Evolutionary conservation across 768 basidiomycete species (phyloP).

Genomic region (Brasilioporus rufonigricans): DNA sequence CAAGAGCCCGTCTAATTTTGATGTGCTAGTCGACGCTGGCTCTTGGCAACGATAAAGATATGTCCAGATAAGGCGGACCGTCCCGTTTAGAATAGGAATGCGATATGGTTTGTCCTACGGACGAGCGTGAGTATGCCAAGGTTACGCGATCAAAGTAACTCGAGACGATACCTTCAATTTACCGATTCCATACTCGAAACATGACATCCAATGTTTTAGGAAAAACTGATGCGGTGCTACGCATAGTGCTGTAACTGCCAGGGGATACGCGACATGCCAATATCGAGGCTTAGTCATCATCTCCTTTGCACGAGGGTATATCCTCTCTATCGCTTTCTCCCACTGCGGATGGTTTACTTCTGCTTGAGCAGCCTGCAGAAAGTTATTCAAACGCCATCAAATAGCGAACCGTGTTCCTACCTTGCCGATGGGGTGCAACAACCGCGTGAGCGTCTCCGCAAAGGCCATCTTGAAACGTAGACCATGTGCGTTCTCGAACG

Average conservation of each 20-base stretch:
- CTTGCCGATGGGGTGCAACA: slow-evolving; percentile 89
- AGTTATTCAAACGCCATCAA: neutral
- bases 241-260: slow-evolving; percentile 80
- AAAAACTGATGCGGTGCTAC: slow-evolving; percentile 87
- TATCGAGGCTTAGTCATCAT: slow-evolving; percentile 89
- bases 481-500: slow-evolving; percentile 83
- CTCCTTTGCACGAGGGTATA: slow-evolving; percentile 77
- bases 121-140: neutral
- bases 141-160: neutral
- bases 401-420: slow-evolving; percentile 33
- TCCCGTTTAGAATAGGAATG: slow-evolving; percentile 72
- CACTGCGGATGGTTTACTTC: slow-evolving; percentile 95
- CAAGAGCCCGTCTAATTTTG: slow-evolving; percentile 70
- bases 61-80: slow-evolving; percentile 85
- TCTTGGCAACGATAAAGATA: slow-evolving; percentile 95
- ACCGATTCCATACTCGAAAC: slow-evolving; percentile 67
- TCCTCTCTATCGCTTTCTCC: slow-evolving; percentile 86
- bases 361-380: slow-evolving; percentile 79
- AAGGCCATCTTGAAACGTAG: slow-evolving; percentile 79
- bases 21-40: slow-evolving; percentile 72
- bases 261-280: slow-evolving; percentile 83
- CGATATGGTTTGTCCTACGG: slow-evolving; percentile 76
- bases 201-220: slow-evolving; percentile 73
- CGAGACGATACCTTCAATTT: slow-evolving; percentile 70
- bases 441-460: slow-evolving; percentile 71